phyloP scores from a whole-genome alignment of 441 rosid species.

The Syzygium syzygioides region DNA sequence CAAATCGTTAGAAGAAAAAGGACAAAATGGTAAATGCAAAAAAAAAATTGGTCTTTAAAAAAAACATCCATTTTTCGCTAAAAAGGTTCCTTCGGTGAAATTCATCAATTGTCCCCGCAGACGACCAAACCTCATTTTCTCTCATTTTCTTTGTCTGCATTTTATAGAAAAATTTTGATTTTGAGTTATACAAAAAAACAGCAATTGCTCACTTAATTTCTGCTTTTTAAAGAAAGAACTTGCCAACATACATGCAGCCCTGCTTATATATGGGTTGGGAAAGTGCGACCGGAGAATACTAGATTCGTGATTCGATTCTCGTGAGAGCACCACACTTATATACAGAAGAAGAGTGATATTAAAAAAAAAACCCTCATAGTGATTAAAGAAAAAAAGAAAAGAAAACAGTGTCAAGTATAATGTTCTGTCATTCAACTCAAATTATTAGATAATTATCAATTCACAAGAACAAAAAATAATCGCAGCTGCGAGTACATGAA shows the following conservation, averaged over 20 bases:
- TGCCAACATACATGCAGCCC: too few relatives aligned
- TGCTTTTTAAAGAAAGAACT: neutral
- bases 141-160: neutral
- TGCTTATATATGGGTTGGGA: too few relatives aligned
- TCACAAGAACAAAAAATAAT: too few relatives aligned
- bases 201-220: neutral
- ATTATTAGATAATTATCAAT: neutral
- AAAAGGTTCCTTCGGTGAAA: neutral
- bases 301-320: too few relatives aligned
- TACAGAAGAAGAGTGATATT: too few relatives aligned
- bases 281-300: too few relatives aligned
- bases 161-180: neutral
- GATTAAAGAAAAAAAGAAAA: neutral
- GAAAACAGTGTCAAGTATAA: neutral
- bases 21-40: neutral
- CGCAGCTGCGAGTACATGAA: neutral
- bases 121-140: neutral
- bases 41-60: neutral
- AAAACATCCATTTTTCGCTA: neutral
- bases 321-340: too few relatives aligned
- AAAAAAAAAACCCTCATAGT: too few relatives aligned
- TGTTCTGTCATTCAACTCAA: neutral
- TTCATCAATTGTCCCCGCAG: neutral
- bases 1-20: neutral
- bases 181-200: neutral